Conservation (phyloP, 257 asterid genomes). For the Nicotiana paniculata region DNA sequence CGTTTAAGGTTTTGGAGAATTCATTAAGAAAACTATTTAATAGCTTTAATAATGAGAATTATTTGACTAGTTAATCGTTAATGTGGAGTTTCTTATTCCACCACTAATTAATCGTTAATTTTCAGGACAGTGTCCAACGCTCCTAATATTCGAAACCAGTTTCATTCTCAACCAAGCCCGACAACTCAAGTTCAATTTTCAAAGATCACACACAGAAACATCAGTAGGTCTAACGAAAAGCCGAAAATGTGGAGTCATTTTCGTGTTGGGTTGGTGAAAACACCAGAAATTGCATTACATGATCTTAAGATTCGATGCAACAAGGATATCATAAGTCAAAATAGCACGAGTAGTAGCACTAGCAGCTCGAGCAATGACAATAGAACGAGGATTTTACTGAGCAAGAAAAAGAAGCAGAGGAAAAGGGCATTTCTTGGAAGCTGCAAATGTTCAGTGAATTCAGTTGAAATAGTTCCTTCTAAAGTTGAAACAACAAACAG, state of each 20-base stretch:
- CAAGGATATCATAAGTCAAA: conserved; percentile 32
- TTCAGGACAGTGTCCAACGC: conserved; percentile 40
- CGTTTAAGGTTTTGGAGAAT: no score
- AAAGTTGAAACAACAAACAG: conserved; percentile 23
- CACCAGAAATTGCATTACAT: conserved; percentile 59
- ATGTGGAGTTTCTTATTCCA: neutral
- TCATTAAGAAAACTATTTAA: no score
- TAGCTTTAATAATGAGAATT: no score
- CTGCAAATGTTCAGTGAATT: conserved; percentile 49
- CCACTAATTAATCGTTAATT: neutral
- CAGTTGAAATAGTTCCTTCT: conserved; percentile 36
- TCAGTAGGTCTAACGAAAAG: neutral
- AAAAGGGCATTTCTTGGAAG: conserved; percentile 31
- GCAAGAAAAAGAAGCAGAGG: conserved; percentile 24
- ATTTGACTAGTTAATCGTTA: no score
- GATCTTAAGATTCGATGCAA: conserved; percentile 41
- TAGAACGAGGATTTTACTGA: neutral
- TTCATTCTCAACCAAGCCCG: conserved; percentile 79
- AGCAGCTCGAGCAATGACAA: neutral
- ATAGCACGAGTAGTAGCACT: conserved; percentile 32
- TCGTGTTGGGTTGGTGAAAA: conserved; percentile 48
- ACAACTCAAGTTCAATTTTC: conserved; percentile 49
- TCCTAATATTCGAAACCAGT: conserved; percentile 26
- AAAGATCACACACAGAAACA: conserved; percentile 8
- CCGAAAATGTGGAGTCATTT: conserved; percentile 46